Base-by-base conservation (phyloP, 2,329 filamentous ascomycete genomes). In the Alternaria atra region DNA sequence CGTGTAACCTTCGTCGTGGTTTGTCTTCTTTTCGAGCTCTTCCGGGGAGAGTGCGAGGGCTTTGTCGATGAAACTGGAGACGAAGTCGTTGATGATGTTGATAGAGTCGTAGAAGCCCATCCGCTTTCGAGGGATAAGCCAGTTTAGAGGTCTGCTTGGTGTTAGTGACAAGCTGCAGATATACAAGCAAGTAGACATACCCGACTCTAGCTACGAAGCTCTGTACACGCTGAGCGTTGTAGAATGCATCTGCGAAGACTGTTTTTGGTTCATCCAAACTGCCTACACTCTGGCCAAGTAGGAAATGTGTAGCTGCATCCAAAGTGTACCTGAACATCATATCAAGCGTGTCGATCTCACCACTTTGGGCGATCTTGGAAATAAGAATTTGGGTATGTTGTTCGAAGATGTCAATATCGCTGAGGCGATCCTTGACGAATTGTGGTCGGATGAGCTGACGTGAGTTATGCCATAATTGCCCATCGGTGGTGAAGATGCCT, bases 381-480 rank as follows among this genome's bases (percentile, higher is more conserved):
- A 96, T 87, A n/a, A 97, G 83, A 0, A 87, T 86, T 72, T 91
- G 84, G 25, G 94, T 85, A 74, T 97, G 93, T 23, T 84, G 82
- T 80, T 97, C 94, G 74, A 97, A 94, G 60, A 90, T 89, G 52
- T 92, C 85, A 61, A 97, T 81, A 77, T 97, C 92, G 65, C 90
- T 91, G 35, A 97, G 87, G 20, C 93, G 90, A 72, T 96, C 91
- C 70, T 90, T 91, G 72, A 93, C 89, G 78, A 97, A 97, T 73
- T 96, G 92, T 0, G 94, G 93, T 2, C 93, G 86, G 64, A 97
- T 89, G 61, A 97, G 83, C 66, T 92, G 89, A n/a, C 94, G 86
- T 53, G 90, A 93, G 57, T 86, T 85, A 68, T 94, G 91, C 94
- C 94, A 97, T 53, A 85, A 80, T 27, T 88, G 83, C 12, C 91